A percentile compares a stretch with the other conserved stretches of the same genome.
Evolutionary conservation across 371 early-diverging fungal genomes (phyloP).

Genomic region (Saksenaea vasiformis): DNA sequence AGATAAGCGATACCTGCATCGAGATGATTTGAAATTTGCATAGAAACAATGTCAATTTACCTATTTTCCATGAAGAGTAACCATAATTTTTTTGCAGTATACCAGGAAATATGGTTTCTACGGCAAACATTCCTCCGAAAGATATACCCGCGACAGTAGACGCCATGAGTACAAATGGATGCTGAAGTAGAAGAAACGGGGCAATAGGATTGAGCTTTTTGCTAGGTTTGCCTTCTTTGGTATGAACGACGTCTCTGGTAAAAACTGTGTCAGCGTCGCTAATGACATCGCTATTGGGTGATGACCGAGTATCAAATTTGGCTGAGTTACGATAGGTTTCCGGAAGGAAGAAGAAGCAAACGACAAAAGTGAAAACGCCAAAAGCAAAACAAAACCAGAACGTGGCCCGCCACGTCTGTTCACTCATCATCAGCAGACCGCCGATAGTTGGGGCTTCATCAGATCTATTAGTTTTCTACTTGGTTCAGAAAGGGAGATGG

Average conservation of each 20-base stretch:
- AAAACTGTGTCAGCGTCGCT: too few relatives aligned
- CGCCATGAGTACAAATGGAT: constrained; percentile 48
- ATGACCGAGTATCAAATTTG: constrained; percentile 10
- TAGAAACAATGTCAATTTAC: neutral
- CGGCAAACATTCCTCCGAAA: constrained; percentile 54
- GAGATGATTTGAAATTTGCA: too few relatives aligned
- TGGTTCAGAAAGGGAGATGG: too few relatives aligned
- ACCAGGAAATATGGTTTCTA: constrained; percentile 42
- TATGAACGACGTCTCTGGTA: too few relatives aligned
- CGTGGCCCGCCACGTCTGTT: constrained; percentile 24
- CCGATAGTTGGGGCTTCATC: constrained; percentile 24
- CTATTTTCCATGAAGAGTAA: constrained; percentile 39
- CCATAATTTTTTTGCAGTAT: constrained; percentile 30
- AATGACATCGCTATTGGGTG: neutral
- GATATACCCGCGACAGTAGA: constrained; percentile 48
- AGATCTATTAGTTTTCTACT: too few relatives aligned
- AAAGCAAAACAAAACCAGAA: constrained; percentile 37
- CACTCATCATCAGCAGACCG: constrained; percentile 31
- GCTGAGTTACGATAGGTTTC: constrained; percentile 60
- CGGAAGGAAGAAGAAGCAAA: constrained; percentile 55
- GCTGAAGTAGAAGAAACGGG: constrained; percentile 37
- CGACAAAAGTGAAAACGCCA: constrained; percentile 37
- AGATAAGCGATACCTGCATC: constrained; percentile 34
- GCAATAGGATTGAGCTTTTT: constrained; percentile 26
- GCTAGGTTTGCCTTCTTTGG: too few relatives aligned